A percentile compares a stretch with the other conserved stretches of the same genome.
Evolutionary conservation across 2,329 filamentous ascomycete species (phyloP).

Genomic region (Pseudogymnoascus sp.): DNA sequence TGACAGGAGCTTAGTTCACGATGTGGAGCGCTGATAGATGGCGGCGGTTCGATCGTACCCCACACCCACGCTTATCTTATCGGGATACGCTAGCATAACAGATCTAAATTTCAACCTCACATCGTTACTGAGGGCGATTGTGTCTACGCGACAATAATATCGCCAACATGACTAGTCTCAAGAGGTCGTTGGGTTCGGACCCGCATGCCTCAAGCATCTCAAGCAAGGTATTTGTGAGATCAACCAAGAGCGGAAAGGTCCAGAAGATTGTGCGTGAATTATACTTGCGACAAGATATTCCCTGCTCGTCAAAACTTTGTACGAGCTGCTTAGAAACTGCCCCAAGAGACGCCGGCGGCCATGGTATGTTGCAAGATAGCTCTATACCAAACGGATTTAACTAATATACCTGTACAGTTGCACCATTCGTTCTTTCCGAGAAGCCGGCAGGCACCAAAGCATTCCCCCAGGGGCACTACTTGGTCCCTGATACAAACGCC

Average conservation of each 20-base stretch:
- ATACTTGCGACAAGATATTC: conserved; percentile 92
- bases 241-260: conserved; percentile 91
- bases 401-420: conserved; percentile 41
- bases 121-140: neutral
- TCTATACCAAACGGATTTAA: conserved; percentile 9
- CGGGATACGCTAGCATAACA: conserved; percentile 5
- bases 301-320: conserved; percentile 90
- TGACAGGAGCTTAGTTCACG: neutral
- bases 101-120: conserved; percentile 11
- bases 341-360: conserved; percentile 70
- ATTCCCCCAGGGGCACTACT: conserved; percentile 83
- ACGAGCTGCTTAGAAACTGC: conserved; percentile 64
- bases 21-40: neutral
- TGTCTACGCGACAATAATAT: conserved; percentile 2
- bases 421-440: conserved; percentile 81
- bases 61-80: conserved; percentile 8
- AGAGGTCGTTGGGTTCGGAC: conserved; percentile 47
- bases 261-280: conserved; percentile 98
- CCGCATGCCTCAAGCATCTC: conserved; percentile 66
- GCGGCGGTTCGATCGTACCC: neutral
- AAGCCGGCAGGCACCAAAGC: conserved; percentile 74
- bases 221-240: conserved; percentile 92
- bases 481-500: conserved; percentile 93
- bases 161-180: conserved; percentile 55
- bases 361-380: conserved; percentile 43